A percentile compares a stretch with the other conserved stretches of the same genome.
Conservation (phyloP, 164 flowering plant genomes). For the Vitis vinifera region ASM3070453v1 NC_081818.1:24666501-24667000, state of each 20-base stretch:
- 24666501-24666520: constrained; percentile 9
- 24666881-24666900: constrained; percentile 45
- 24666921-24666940: background rate
- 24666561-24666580: constrained; percentile 16
- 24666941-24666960: no score
- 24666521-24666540: constrained; percentile 1
- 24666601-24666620: constrained; percentile 90
- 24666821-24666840: constrained; percentile 95
- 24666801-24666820: constrained; percentile 99
- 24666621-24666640: constrained; percentile 95
- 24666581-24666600: constrained; percentile 90
- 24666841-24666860: constrained; percentile 80
- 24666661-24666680: constrained; percentile 5
- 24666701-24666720: background rate
- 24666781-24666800: constrained; percentile 55
- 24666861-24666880: constrained; percentile 48
- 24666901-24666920: no score
- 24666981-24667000: no score
- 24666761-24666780: background rate
- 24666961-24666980: no score
- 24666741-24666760: background rate
- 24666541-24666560: constrained; percentile 1
- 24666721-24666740: background rate
- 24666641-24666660: constrained; percentile 98
- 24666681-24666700: constrained; percentile 1